Conservation (phyloP, 2,329 filamentous ascomycete species). For the Pseudogymnoascus sp. region DNA sequence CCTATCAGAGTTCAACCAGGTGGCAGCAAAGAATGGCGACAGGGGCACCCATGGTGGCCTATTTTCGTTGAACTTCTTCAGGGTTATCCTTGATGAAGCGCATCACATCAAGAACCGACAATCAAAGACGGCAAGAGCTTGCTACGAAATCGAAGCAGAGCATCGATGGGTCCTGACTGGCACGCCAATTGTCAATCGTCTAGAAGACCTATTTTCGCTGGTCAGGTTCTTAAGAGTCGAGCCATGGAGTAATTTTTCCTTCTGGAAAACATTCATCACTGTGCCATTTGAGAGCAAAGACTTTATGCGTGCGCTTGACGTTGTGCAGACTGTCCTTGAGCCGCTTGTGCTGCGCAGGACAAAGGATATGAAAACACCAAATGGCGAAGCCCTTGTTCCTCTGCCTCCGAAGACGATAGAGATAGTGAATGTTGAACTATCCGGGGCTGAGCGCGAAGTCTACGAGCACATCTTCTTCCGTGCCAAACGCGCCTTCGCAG, state of each 20-base stretch:
- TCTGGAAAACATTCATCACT: conserved; percentile 98
- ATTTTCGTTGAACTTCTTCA: conserved; percentile 90
- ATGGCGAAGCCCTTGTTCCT: conserved; percentile 71
- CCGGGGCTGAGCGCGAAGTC: conserved; percentile 75
- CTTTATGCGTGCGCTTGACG: conserved; percentile 85
- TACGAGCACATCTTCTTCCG: conserved; percentile 84
- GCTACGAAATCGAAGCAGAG: conserved; percentile 76
- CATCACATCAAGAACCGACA: conserved; percentile 86
- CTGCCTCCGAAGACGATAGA: conserved; percentile 73
- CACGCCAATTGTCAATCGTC: conserved; percentile 90
- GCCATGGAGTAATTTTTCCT: conserved; percentile 97
- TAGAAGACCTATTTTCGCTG: conserved; percentile 90
- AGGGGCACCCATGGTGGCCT: conserved; percentile 61
- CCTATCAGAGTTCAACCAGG: conserved; percentile 77
- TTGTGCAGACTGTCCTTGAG: conserved; percentile 93
- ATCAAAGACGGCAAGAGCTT: conserved; percentile 91
- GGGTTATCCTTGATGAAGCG: conserved; percentile 89
- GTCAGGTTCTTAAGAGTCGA: conserved; percentile 90
- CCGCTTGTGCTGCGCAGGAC: conserved; percentile 91
- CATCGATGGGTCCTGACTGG: conserved; percentile 93
- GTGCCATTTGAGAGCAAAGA: conserved; percentile 94
- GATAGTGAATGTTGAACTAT: conserved; percentile 83
- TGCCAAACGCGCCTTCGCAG: conserved; percentile 75
- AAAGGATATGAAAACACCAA: conserved; percentile 95
- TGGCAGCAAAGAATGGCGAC: conserved; percentile 59